Evolutionary conservation across 2,329 filamentous ascomycete species (phyloP).

Genomic region (Penicillium sclerotigenum): DNA sequence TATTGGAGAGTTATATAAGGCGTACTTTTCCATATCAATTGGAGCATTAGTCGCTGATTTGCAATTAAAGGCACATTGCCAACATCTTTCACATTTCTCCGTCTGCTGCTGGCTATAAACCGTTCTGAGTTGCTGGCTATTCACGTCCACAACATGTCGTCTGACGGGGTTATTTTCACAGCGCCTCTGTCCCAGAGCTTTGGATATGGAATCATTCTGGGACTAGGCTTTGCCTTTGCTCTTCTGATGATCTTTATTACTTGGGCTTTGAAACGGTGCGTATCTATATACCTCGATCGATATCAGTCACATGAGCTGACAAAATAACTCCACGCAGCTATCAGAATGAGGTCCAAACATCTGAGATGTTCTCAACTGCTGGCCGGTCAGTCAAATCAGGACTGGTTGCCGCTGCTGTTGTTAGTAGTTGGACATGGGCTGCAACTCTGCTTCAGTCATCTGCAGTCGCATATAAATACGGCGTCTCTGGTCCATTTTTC

Average conservation of each 20-base stretch:
- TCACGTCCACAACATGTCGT: constrained; percentile 5
- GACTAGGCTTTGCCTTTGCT: constrained; percentile 70
- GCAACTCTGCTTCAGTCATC: constrained; percentile 77
- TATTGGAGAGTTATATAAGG: neutral
- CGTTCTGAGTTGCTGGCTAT: neutral
- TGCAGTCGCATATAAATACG: constrained; percentile 77
- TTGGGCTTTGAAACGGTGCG: constrained; percentile 61
- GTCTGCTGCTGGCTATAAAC: neutral
- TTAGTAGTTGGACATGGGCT: constrained; percentile 91
- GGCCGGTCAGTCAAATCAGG: constrained; percentile 86
- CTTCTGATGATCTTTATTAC: constrained; percentile 73
- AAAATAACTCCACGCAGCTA: constrained; percentile 44
- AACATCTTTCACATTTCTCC: neutral
- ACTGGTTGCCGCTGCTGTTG: constrained; percentile 82
- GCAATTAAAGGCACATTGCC: neutral
- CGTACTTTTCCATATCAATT: neutral
- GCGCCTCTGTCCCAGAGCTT: constrained; percentile 55
- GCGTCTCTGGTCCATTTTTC: constrained; percentile 64
- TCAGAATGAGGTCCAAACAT: constrained; percentile 74
- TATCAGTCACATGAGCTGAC: neutral
- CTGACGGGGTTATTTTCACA: constrained; percentile 28
- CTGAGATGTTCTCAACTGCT: constrained; percentile 88
- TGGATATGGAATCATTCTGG: constrained; percentile 75
- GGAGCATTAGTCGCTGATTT: neutral
- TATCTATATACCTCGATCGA: neutral